Evolutionary conservation across 1,284 basidiomycete species (phyloP).

Genomic region (Lentinula novae-zelandiae): DNA sequence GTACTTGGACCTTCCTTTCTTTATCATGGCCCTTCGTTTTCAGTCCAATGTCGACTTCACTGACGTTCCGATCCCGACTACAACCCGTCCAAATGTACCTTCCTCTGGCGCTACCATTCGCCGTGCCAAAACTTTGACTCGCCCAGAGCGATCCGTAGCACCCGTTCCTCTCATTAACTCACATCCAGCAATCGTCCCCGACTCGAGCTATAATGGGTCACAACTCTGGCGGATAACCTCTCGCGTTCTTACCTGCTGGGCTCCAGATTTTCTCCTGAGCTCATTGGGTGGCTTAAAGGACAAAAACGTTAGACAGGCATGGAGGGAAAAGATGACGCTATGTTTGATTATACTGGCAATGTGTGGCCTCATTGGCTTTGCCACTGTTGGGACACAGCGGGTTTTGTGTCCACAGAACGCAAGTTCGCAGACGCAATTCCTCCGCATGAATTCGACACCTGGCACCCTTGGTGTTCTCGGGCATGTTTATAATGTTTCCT

Average conservation of each 20-base stretch:
- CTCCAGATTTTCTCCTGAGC: conserved; percentile 74
- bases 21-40: conserved; percentile 55
- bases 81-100: conserved; percentile 51
- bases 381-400: conserved; percentile 92
- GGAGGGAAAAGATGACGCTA: conserved; percentile 96
- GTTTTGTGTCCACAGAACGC: conserved; percentile 80
- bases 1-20: conserved; percentile 21
- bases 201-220: conserved; percentile 42
- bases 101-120: conserved; percentile 60
- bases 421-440: conserved; percentile 62
- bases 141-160: conserved; percentile 92
- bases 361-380: conserved; percentile 84
- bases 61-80: conserved; percentile 69
- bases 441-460: conserved; percentile 54
- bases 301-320: conserved; percentile 79
- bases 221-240: conserved; percentile 84
- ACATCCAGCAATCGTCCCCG: conserved; percentile 34
- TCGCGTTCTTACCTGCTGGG: conserved; percentile 86
- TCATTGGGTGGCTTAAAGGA: conserved; percentile 82
- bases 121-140: conserved; percentile 91
- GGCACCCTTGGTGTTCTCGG: conserved; percentile 80
- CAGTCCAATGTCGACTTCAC: conserved; percentile 50
- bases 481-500: conserved; percentile 72
- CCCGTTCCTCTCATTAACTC: conserved; percentile 93
- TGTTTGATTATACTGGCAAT: conserved; percentile 83